A percentile compares a stretch with the other conserved stretches of the same genome.
These are phyloP conservation scores for Termitomyces sp. DNA, from an alignment of 768 basidiomycete species.

Conservation along the genomic window DNA sequence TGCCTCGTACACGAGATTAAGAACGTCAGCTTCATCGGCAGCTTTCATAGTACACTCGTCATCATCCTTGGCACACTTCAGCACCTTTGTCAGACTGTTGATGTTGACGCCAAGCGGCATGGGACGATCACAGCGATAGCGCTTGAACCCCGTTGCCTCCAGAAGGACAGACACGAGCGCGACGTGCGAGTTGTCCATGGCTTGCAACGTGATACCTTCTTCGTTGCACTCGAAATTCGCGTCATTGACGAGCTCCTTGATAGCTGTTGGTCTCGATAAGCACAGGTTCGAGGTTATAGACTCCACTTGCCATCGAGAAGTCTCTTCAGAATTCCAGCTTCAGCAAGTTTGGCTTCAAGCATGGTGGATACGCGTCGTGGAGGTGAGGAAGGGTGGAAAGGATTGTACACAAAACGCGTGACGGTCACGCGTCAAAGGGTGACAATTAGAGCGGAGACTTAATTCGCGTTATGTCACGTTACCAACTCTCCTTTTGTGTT, in stretches of 20 bases:
- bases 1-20: conserved; percentile 88
- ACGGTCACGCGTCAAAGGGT: conserved; percentile 21
- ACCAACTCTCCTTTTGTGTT: conserved; percentile 3
- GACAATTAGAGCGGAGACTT: conserved; percentile 27
- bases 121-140: conserved; percentile 91
- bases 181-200: conserved; percentile 99
- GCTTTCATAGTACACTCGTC: conserved; percentile 91
- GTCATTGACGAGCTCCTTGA: conserved; percentile 97
- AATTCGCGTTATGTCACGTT: conserved; percentile 10
- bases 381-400: conserved; percentile 11
- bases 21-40: conserved; percentile 80
- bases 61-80: conserved; percentile 96
- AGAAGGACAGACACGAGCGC: conserved; percentile 91
- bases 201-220: conserved; percentile 91
- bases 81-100: conserved; percentile 84
- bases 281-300: neutral
- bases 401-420: conserved; percentile 10
- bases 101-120: conserved; percentile 90
- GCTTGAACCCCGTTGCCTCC: conserved; percentile 70
- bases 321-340: conserved; percentile 88
- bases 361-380: conserved; percentile 34
- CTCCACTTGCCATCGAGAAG: conserved; percentile 75
- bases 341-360: conserved; percentile 88
- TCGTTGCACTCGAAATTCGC: conserved; percentile 98
- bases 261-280: conserved; percentile 45